Evolutionary conservation across 2,329 filamentous ascomycete genomes (phyloP), one percentile per base, ranked within the genome.

Genomic region (Phyllosticta citriasiana): DNA sequence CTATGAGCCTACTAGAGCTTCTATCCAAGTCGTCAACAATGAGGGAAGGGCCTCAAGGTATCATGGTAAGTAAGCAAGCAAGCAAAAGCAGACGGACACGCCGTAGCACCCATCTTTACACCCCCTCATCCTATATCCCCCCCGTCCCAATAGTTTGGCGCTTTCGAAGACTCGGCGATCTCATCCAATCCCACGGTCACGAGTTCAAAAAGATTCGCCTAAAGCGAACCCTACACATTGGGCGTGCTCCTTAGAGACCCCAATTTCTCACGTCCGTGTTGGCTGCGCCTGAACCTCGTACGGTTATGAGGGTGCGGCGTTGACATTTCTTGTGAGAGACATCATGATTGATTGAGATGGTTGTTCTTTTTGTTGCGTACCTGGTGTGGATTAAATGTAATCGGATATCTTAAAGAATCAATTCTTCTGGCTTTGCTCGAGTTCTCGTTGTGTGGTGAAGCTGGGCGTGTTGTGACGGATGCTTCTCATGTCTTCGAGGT

Each of bases 101-200:
- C 27, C 3, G 19, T 22, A 22, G 19, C 19, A 22, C 30, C 30
- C 30, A 33, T 33, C 30, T 7, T 6, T 40, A 22, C 19, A 22
- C 19, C 16, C 33, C 10, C 33, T 8, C 33, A 12, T 12, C 33
- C 33, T 40, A 16, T n/a, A 14, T 6, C 7, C 40, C 14, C 40
- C 16, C 16, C 40, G 19, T 47, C 3, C 40, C 40, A 4, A 30
- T 9, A 22, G n/a, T 5, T 51, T 25, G 89, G 89, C 89, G 86
- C 88, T 89, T 89, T 94, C 89, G 89, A 94, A 94, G 89, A 89
- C 91, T 91, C 89, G 78, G 80, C 81, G 86, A 81, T 79, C 76
- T 75, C 78, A 79, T 79, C 74, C n/a, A n/a, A 80, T 74, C 69
- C 82, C 74, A 83, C 90, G 86, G 84, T 87, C 86, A 83, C 80